Percentiles rank a stretch among this genome's conserved stretches.
These are phyloP conservation scores for Globisporangium iwayamae DNA, from an alignment of 352 stramenopile species.

Conservation along the genomic window DNA sequence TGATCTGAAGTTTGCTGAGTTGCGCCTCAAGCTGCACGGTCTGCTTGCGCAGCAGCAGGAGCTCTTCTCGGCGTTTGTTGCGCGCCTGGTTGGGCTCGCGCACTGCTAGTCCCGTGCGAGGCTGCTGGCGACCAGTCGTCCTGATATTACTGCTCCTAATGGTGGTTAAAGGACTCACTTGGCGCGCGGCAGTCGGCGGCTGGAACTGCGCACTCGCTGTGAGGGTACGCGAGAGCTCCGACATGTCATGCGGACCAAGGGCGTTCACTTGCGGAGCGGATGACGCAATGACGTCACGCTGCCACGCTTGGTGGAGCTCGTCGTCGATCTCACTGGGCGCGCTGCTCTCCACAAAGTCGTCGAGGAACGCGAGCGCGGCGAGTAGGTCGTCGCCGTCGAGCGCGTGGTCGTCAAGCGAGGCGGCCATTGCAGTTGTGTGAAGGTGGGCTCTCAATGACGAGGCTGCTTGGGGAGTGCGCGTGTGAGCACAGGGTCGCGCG, in stretches of 20 bases:
- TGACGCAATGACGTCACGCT: too few relatives aligned
- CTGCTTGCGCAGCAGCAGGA: slow-evolving; percentile 37
- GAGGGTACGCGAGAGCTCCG: neutral
- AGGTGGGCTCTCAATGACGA: too few relatives aligned
- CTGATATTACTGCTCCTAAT: too few relatives aligned
- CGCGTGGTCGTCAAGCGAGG: too few relatives aligned
- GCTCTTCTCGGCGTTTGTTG: slow-evolving; percentile 29
- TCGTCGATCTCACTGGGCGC: neutral
- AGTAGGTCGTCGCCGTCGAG: neutral
- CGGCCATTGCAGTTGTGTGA: too few relatives aligned
- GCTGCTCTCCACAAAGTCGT: neutral
- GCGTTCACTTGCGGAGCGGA: neutral
- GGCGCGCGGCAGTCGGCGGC: too few relatives aligned
- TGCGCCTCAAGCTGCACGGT: slow-evolving; percentile 32
- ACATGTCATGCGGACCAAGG: neutral
- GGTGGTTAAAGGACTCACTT: neutral
- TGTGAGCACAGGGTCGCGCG: too few relatives aligned
- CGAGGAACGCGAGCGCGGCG: neutral
- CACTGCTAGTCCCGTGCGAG: neutral
- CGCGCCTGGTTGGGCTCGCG: slow-evolving; percentile 4
- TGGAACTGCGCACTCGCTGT: neutral
- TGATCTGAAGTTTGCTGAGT: slow-evolving; percentile 6
- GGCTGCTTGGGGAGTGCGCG: too few relatives aligned
- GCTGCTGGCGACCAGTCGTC: neutral
- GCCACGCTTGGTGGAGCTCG: too few relatives aligned